Evolutionary conservation across 2,329 filamentous ascomycete species (phyloP), one percentile per base, ranked within the genome.

Genomic region (Thelonectria rubi): DNA sequence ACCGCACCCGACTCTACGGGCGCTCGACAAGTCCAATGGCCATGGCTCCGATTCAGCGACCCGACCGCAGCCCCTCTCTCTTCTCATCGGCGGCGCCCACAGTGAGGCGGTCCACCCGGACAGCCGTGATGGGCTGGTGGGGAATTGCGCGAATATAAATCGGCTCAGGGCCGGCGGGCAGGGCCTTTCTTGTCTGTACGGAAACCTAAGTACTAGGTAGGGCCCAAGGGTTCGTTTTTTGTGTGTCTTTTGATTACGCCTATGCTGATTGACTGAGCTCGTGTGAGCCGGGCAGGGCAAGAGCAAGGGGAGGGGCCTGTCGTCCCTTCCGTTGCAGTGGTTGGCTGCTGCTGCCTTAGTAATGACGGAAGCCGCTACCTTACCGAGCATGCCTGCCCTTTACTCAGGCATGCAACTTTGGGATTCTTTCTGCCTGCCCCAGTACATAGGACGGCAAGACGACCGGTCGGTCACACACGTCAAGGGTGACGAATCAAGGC

Each of bases 101-200:
- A 49, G 43, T 15, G 34, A 37, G 34, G 34, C 42, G 55, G 55
- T 52, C 60, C 60, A 60, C 48, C 68, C 64, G 61, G 53, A 63
- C 42, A 48, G 59, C 67, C 63, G 58, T 71, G 59, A 71, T 65
- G 60, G 63, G 55, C 37, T 53, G 66, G 74, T 75, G 74, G 74
- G 67, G 72, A 69, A 56, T 42, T 75, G 74, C 73, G 73, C 73
- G 74, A 76, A 76, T 75, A 75, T 75, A 71, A 70, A 64, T 73
- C 71, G 73, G 71, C 69, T 70, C 58, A 65, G 60, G 34, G 54
- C 57, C 54, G 46, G 59, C 62, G 32, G 55, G 50, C 51, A 58
- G 55, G 60, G 49, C 61, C 45, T 60, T 52, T 51, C 58, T 39
- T 43, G 39, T 51, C 30, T 55, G 18, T 52, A 45, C 20, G 42